A percentile compares a stretch with the other conserved stretches of the same genome.
Evolutionary conservation across 257 asterid species (phyloP).

Genomic region (Catharanthus roseus): DNA sequence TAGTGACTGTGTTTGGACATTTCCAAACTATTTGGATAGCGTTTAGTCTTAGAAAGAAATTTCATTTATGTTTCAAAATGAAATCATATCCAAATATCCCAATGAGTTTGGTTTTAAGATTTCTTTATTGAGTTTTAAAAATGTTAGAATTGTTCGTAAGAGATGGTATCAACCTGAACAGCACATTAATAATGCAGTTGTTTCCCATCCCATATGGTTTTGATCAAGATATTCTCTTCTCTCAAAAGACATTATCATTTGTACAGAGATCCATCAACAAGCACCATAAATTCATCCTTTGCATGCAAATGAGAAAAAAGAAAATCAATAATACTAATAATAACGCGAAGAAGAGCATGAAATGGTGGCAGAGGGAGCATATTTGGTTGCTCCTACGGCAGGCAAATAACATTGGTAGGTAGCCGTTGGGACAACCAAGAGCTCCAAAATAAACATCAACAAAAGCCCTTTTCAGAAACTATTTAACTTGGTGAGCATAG

Average conservation of each 20-base stretch:
- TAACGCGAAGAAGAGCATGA: neutral
- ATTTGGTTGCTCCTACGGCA: constrained; percentile 24
- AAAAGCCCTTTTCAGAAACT: constrained; percentile 45
- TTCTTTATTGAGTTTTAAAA: too few relatives aligned
- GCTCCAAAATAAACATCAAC: constrained; percentile 24
- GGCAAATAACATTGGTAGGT: neutral
- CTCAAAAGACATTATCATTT: neutral
- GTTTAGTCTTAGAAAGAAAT: too few relatives aligned
- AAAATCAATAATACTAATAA: too few relatives aligned
- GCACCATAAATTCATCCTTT: neutral
- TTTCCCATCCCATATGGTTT: neutral
- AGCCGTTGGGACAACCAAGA: constrained; percentile 43
- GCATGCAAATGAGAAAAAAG: neutral
- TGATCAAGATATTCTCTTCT: neutral
- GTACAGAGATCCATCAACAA: neutral
- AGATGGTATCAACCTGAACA: too few relatives aligned
- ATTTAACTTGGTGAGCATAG: constrained; percentile 88
- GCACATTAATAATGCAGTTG: too few relatives aligned
- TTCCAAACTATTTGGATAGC: too few relatives aligned
- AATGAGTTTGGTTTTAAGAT: too few relatives aligned
- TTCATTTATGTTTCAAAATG: too few relatives aligned
- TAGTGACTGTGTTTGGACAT: too few relatives aligned
- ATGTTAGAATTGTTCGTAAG: too few relatives aligned
- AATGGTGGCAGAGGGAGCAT: constrained; percentile 6
- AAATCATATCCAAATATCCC: too few relatives aligned